These are phyloP conservation scores for Malus hybrid DNA, from an alignment of 331 rosid genomes.

Conservation along the genomic window DNA sequence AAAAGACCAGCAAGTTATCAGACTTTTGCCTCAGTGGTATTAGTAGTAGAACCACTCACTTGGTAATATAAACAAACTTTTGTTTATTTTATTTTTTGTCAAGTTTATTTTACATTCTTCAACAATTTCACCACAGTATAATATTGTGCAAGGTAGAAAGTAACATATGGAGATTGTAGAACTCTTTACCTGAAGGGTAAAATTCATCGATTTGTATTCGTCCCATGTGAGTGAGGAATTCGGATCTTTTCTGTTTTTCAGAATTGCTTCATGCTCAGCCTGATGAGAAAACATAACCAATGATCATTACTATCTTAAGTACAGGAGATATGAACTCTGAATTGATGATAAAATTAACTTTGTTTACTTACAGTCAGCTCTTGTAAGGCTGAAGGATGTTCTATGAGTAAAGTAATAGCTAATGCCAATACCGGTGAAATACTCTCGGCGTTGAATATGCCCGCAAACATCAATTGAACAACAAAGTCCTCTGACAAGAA, in stretches of 20 bases:
- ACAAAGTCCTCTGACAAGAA: slow-evolving; percentile 24
- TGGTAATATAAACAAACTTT: too few relatives aligned
- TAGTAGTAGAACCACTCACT: too few relatives aligned
- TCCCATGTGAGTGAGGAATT: slow-evolving; percentile 26
- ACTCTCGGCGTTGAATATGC: slow-evolving; percentile 19
- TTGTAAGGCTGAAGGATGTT: slow-evolving; percentile 3
- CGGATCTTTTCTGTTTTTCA: slow-evolving; percentile 13
- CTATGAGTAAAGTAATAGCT: slow-evolving; percentile 10
- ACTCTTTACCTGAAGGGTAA: slow-evolving; percentile 23
- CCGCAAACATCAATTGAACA: slow-evolving; percentile 14
- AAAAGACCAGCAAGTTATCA: neutral
- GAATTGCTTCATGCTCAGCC: slow-evolving; percentile 39
- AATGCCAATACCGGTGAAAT: slow-evolving; percentile 21
- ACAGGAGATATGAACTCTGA: too few relatives aligned
- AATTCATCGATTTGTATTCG: slow-evolving; percentile 33
- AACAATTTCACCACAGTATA: too few relatives aligned
- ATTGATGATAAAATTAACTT: too few relatives aligned
- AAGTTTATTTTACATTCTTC: too few relatives aligned
- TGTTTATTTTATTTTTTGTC: too few relatives aligned
- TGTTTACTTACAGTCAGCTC: slow-evolving; percentile 21
- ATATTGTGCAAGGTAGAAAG: neutral
- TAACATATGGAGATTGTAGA: neutral
- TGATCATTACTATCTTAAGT: neutral
- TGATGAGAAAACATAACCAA: neutral
- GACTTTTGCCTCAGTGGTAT: too few relatives aligned